Conservation (phyloP, 2,329 filamentous ascomycete genomes). For the Cladosporium sp. region DNA sequence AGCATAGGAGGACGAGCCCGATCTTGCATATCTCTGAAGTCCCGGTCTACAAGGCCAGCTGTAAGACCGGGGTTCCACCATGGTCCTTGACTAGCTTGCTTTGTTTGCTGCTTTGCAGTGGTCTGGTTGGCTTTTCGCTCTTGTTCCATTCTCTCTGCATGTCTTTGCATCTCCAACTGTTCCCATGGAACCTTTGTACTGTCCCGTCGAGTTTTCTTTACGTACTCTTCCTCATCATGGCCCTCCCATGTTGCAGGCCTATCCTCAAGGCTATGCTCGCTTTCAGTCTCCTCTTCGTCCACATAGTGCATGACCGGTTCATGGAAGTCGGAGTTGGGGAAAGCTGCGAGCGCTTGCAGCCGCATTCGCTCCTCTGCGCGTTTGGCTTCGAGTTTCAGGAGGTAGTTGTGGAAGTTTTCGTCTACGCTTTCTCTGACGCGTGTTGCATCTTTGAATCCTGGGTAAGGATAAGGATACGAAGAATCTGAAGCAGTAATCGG, state of each 20-base stretch:
- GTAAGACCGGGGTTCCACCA: constrained; percentile 42
- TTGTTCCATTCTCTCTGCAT: constrained; percentile 65
- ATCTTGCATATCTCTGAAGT: constrained; percentile 26
- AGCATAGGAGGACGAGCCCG: constrained; percentile 79
- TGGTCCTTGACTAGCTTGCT: constrained; percentile 27
- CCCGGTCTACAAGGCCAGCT: constrained; percentile 19
- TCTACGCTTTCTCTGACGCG: constrained; percentile 67
- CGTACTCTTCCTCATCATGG: constrained; percentile 39
- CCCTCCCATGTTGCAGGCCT: constrained; percentile 41
- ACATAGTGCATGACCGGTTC: constrained; percentile 73
- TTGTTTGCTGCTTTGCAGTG: constrained; percentile 25
- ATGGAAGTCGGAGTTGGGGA: constrained; percentile 69
- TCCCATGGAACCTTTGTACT: constrained; percentile 70
- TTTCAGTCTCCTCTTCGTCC: constrained; percentile 62
- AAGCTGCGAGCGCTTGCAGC: constrained; percentile 73
- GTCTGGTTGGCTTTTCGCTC: constrained; percentile 47
- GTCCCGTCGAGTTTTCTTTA: constrained; percentile 49
- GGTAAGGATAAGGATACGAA: constrained; percentile 36
- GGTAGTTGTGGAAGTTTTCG: constrained; percentile 71
- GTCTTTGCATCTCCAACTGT: constrained; percentile 75
- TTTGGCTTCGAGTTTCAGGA: constrained; percentile 76
- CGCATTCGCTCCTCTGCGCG: constrained; percentile 78
- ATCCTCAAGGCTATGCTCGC: constrained; percentile 37
- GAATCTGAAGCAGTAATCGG: constrained; percentile 50
- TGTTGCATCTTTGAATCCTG: constrained; percentile 49